These are phyloP conservation scores for Ascochyta lentis DNA, from an alignment of 2,329 filamentous ascomycete genomes.

Conservation along the genomic window DNA sequence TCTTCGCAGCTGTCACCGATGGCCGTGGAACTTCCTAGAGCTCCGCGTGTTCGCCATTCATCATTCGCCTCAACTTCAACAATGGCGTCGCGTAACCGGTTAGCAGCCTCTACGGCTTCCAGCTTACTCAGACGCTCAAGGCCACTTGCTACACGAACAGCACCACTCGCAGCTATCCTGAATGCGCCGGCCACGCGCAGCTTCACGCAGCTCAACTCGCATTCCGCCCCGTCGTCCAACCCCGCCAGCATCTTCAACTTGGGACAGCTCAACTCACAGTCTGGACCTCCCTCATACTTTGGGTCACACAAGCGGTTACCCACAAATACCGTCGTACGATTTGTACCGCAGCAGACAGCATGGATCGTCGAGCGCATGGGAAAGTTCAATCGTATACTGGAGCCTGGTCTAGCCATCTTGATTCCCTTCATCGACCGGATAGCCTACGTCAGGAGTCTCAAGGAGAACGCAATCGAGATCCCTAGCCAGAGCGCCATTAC, in stretches of 20 bases:
- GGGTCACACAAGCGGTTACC: slow-evolving; percentile 71
- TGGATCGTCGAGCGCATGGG: slow-evolving; percentile 99
- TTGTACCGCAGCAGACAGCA: slow-evolving; percentile 98
- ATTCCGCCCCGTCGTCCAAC: slow-evolving; percentile 30
- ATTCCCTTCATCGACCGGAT: slow-evolving; percentile 93
- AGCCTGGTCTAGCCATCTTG: slow-evolving; percentile 88
- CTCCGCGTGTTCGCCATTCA: slow-evolving; percentile 31
- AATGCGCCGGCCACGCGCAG: slow-evolving; percentile 28
- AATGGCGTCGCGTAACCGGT: slow-evolving; percentile 46
- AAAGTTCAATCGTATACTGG: slow-evolving; percentile 90
- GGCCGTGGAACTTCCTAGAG: slow-evolving; percentile 25
- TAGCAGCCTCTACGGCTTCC: slow-evolving; percentile 41
- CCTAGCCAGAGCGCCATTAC: slow-evolving; percentile 98
- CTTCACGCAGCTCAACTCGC: slow-evolving; percentile 43
- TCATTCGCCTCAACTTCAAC: slow-evolving; percentile 25
- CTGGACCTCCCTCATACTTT: slow-evolving; percentile 76
- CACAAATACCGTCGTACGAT: slow-evolving; percentile 92
- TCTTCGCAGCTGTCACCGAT: slow-evolving; percentile 23
- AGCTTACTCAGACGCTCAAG: slow-evolving; percentile 34
- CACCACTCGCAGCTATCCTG: slow-evolving; percentile 30
- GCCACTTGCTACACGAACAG: slow-evolving; percentile 24
- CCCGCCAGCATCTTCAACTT: slow-evolving; percentile 40
- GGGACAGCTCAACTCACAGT: slow-evolving; percentile 32
- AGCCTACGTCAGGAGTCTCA: slow-evolving; percentile 96
- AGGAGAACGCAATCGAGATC: slow-evolving; percentile 95